A percentile compares a stretch with the other conserved stretches of the same genome.
Evolutionary conservation across 768 basidiomycete species (phyloP).

Genomic region (Tylopilus subfusipes): DNA sequence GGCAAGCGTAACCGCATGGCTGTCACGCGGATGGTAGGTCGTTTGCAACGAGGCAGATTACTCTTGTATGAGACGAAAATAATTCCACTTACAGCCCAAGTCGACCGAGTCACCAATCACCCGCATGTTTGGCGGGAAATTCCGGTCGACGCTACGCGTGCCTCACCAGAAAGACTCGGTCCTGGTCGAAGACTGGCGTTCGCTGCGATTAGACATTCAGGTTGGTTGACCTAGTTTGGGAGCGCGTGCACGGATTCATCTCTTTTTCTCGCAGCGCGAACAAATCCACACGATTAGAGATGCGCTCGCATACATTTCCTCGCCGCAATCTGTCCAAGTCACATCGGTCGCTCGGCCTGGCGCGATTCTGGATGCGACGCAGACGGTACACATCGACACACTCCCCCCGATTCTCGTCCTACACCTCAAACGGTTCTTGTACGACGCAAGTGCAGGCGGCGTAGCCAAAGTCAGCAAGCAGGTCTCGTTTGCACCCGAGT

Average conservation of each 20-base stretch:
- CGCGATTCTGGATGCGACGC: slow-evolving; percentile 64
- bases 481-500: slow-evolving; percentile 69
- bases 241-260: not conserved
- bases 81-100: slow-evolving; percentile 51
- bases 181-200: slow-evolving; percentile 89
- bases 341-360: slow-evolving; percentile 55
- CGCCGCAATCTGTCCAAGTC: slow-evolving; percentile 77
- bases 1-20: slow-evolving; percentile 82
- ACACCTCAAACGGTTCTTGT: slow-evolving; percentile 89
- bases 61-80: not conserved
- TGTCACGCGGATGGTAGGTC: slow-evolving; percentile 72
- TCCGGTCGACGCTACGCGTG: slow-evolving; percentile 77
- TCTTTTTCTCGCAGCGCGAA: slow-evolving; percentile 47
- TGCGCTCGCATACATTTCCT: slow-evolving; percentile 72
- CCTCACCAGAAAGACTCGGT: slow-evolving; percentile 84
- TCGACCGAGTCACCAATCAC: slow-evolving; percentile 84
- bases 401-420: slow-evolving; percentile 82
- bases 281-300: slow-evolving; percentile 76
- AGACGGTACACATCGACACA: slow-evolving; percentile 72
- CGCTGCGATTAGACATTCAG: slow-evolving; percentile 86
- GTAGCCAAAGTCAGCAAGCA: slow-evolving; percentile 87
- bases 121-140: slow-evolving; percentile 89
- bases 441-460: slow-evolving; percentile 68
- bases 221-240: slow-evolving; percentile 32
- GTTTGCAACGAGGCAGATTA: slow-evolving; percentile 2